Evolutionary conservation across 106 monocot genomes (phyloP).

Genomic region (Amphibolis antarctica): DNA sequence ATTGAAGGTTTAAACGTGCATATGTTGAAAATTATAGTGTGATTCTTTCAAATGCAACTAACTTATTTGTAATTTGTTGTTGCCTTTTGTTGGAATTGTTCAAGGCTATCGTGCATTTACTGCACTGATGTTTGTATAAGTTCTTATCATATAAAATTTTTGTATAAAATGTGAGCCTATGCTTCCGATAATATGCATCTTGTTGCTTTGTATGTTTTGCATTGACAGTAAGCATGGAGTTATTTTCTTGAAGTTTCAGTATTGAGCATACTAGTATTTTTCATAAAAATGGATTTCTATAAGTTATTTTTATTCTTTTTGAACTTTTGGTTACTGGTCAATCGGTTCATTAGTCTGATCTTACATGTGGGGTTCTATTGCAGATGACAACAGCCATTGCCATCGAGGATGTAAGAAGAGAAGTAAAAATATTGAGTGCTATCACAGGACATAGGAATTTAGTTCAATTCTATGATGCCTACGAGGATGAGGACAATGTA

Average conservation of each 20-base stretch:
- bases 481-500: slow-evolving; percentile 73
- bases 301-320: not conserved
- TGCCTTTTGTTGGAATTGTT: too few relatives aligned
- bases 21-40: too few relatives aligned
- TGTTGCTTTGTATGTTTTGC: too few relatives aligned
- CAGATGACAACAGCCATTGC: slow-evolving; percentile 85
- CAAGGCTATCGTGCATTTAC: too few relatives aligned
- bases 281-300: not conserved
- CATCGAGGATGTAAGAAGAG: slow-evolving; percentile 82
- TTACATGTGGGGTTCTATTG: slow-evolving; percentile 2
- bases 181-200: too few relatives aligned
- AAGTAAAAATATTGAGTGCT: slow-evolving; percentile 76
- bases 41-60: too few relatives aligned
- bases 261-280: not conserved
- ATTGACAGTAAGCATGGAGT: too few relatives aligned
- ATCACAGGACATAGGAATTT: slow-evolving; percentile 66
- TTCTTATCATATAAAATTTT: too few relatives aligned
- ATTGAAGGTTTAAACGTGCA: too few relatives aligned
- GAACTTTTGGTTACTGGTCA: not conserved
- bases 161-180: too few relatives aligned
- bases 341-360: slow-evolving; percentile 1
- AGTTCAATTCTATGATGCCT: slow-evolving; percentile 74
- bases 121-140: too few relatives aligned
- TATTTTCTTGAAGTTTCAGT: not conserved
- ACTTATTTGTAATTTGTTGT: too few relatives aligned